Evolutionary conservation across 2,329 filamentous ascomycete genomes (phyloP).

Genomic region (Penicillium italicum): DNA sequence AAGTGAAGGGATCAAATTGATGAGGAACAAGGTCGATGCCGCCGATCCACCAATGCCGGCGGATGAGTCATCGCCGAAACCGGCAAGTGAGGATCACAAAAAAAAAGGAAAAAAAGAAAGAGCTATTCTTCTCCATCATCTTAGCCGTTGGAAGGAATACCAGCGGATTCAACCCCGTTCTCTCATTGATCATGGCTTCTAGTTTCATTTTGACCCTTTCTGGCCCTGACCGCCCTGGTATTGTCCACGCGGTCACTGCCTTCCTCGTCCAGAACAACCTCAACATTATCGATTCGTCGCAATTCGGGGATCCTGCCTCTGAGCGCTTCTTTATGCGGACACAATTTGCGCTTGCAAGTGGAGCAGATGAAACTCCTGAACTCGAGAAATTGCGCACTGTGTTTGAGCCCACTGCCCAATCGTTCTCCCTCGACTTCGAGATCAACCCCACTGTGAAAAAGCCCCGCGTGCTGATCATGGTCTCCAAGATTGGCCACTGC

Average conservation of each 20-base stretch:
- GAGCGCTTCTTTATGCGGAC: constrained; percentile 85
- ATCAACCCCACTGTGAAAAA: constrained; percentile 66
- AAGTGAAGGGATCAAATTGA: not conserved
- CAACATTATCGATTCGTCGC: constrained; percentile 80
- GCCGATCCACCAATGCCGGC: not conserved
- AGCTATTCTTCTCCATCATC: not conserved
- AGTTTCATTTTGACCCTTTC: constrained; percentile 76
- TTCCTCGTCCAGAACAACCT: constrained; percentile 69
- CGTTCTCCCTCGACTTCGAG: constrained; percentile 68
- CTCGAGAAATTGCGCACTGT: constrained; percentile 53
- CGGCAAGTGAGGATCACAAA: constrained; percentile 1
- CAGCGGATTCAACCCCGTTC: constrained; percentile 27
- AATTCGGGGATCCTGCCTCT: constrained; percentile 73
- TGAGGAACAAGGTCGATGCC: not conserved
- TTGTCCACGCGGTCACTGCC: constrained; percentile 78
- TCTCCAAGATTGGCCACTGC: constrained; percentile 84
- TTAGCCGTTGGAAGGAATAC: not conserved
- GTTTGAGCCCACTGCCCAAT: constrained; percentile 59
- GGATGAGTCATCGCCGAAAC: constrained; percentile 7
- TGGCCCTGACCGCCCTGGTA: constrained; percentile 79
- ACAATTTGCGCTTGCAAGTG: constrained; percentile 62
- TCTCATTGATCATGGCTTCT: constrained; percentile 35
- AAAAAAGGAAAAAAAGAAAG: not conserved
- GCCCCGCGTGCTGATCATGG: constrained; percentile 78
- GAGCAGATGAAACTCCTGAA: constrained; percentile 19